Evolutionary conservation across 345 rosid genomes (phyloP), one percentile per base, ranked within the genome.

Genomic region (Pistacia atlantica): DNA sequence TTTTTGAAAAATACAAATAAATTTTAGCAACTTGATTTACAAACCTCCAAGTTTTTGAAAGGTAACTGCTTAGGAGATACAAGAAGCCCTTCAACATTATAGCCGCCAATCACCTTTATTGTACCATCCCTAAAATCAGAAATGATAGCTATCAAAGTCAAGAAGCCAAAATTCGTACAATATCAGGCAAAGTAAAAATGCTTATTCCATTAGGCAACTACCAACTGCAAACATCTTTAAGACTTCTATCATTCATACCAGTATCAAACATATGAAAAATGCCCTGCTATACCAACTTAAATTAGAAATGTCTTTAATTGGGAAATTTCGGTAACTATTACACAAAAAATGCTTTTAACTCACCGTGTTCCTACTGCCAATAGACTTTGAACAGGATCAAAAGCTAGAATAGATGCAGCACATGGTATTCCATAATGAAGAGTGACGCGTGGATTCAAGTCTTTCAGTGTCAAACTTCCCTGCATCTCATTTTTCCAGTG

Each of bases 81-180:
- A 75, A 96, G 82, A 82, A 96, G 84, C 18, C 85, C 98, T 87
- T 96, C 98, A 5, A 93, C 84, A 68, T 88, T 84, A 79, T 90
- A 88, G 33, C 90, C 92, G 45, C 97, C 98, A 72, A 93, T 83
- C 72, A 96, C 95, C 86, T 93, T 93, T 75, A 96, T 92, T 82
- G 94, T 87, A 59, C 97, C 98, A 84, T 96, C 98, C 71, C 98
- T 96, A 75, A 68, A 68, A 74, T 16, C 4, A 63, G 38, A 54
- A 25, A 67, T 25, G 55, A 51, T 28, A 28, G 20, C 8, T 45
- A 61, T 12, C 22, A 62, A 67, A 20, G 22, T 37, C 42, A 51
- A 28, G 14, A 38, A 73, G 49, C 37, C 7, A 74, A 74, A 35
- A 37, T n/a, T 1, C n/a, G 4, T 35, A 0, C 35, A 28, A 46